A percentile compares a stretch with the other conserved stretches of the same genome.
These are phyloP conservation scores for Podospora comata DNA, from an alignment of 495 filamentous ascomycete genomes.

Conservation along the genomic window DNA sequence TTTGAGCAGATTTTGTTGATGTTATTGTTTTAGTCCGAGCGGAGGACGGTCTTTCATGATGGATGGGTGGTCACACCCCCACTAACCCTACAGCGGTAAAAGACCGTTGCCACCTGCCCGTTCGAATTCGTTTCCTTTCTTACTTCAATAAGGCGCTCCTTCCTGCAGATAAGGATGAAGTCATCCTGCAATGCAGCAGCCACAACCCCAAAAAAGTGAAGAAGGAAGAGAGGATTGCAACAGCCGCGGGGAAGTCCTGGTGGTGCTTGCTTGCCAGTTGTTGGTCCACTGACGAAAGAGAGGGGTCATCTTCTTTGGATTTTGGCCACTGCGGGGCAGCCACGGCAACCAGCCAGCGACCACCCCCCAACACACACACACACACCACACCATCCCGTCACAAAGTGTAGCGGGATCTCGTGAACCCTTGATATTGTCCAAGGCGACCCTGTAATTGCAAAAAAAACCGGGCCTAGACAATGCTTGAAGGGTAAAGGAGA, in stretches of 20 bases:
- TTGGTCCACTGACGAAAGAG: slow-evolving; percentile 4
- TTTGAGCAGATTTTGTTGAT: not conserved
- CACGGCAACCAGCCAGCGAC: not conserved
- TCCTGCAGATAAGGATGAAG: slow-evolving; percentile 11
- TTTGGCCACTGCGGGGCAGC: slow-evolving; percentile 16
- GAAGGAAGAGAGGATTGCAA: not conserved
- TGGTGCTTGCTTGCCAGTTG: not conserved
- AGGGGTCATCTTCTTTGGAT: not conserved
- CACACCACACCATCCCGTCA: not conserved
- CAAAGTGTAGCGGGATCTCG: not conserved
- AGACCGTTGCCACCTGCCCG: slow-evolving; percentile 11
- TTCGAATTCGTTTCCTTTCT: not conserved
- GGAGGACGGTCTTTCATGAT: not conserved
- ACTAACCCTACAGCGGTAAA: not conserved
- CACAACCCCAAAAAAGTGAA: not conserved
- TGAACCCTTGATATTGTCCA: not conserved
- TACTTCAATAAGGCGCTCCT: not conserved
- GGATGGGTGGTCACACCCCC: not conserved
- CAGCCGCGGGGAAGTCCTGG: too few species aligned
- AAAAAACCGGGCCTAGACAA: not conserved
- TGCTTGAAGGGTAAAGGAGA: too few species aligned
- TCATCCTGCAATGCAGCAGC: slow-evolving; percentile 2
- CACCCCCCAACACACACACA: too few species aligned
- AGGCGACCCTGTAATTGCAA: not conserved
- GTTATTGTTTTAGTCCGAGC: not conserved